phyloP scores from a whole-genome alignment of 805 yeast genomes.

The Starmerella tilneyi region DNA sequence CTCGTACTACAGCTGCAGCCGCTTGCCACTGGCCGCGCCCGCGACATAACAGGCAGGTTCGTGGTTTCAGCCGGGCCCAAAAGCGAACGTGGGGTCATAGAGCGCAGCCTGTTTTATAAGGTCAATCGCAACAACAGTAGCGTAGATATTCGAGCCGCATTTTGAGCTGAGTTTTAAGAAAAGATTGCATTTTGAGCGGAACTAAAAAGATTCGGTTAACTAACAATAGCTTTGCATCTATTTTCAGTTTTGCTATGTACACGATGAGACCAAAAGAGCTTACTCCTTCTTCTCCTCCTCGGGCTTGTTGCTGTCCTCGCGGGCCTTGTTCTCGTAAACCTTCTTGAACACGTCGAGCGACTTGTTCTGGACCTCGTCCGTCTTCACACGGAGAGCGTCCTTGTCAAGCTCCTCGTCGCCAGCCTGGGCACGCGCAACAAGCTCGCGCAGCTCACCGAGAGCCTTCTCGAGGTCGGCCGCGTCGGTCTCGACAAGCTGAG shows the following conservation, averaged over 20 bases:
- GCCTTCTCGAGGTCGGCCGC: constrained; percentile 46
- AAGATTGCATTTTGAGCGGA: too few species aligned
- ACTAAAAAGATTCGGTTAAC: not conserved
- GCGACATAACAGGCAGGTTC: constrained; percentile 67
- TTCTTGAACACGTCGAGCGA: constrained; percentile 75
- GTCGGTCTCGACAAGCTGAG: constrained; percentile 49
- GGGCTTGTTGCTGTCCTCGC: constrained; percentile 23
- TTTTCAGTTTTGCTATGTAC: constrained; percentile 3
- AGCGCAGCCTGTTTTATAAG: constrained; percentile 16
- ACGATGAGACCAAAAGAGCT: constrained; percentile 4
- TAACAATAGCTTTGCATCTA: not conserved
- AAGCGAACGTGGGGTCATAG: constrained; percentile 4
- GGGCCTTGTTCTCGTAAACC: constrained; percentile 44
- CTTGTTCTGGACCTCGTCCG: constrained; percentile 72
- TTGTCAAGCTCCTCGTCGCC: constrained; percentile 53
- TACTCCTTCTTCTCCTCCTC: constrained; percentile 27
- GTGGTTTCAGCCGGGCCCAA: constrained; percentile 48
- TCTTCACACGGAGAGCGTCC: constrained; percentile 61
- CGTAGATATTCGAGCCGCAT: constrained; percentile 5
- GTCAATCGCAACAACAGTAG: constrained; percentile 9
- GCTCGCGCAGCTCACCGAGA: constrained; percentile 59
- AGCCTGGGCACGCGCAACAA: constrained; percentile 55
- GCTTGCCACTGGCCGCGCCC: constrained; percentile 68
- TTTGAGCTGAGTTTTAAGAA: too few species aligned
- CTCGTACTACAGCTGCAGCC: constrained; percentile 53